Evolutionary conservation across 1,284 basidiomycete species (phyloP).

Genomic region (Butyriboletus appendiculatus): DNA sequence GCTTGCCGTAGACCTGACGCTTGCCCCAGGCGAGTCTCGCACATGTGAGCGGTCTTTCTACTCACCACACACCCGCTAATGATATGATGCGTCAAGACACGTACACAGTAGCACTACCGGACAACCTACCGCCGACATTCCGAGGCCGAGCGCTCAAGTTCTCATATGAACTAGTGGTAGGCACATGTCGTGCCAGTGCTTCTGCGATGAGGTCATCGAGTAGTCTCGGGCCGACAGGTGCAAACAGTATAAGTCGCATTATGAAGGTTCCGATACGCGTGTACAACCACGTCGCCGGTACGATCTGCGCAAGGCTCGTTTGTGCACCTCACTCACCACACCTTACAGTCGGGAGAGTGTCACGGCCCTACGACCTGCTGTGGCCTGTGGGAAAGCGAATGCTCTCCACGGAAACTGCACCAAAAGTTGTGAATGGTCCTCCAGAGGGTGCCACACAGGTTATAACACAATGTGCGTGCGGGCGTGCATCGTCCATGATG

Average conservation of each 20-base stretch:
- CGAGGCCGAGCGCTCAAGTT: constrained; percentile 83
- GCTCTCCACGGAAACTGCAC: constrained; percentile 18
- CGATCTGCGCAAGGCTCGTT: constrained; percentile 23
- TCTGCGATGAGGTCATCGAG: constrained; percentile 25
- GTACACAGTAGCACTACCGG: constrained; percentile 75
- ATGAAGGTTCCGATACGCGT: constrained; percentile 89
- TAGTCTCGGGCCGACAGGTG: constrained; percentile 38
- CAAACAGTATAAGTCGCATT: constrained; percentile 67
- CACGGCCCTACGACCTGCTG: constrained; percentile 64
- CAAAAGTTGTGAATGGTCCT: constrained; percentile 24
- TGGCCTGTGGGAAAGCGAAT: constrained; percentile 58
- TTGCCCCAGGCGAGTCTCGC: constrained; percentile 79
- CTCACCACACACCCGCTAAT: neutral
- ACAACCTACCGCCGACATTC: constrained; percentile 87
- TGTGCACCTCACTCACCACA: neutral
- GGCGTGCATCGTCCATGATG: neutral
- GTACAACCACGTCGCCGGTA: constrained; percentile 82
- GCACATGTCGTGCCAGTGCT: constrained; percentile 70
- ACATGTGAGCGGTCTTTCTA: constrained; percentile 59
- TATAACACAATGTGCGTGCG: constrained; percentile 15
- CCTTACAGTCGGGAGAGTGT: constrained; percentile 50
- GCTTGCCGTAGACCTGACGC: constrained; percentile 78
- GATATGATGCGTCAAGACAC: constrained; percentile 53
- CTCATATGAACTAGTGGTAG: constrained; percentile 86
- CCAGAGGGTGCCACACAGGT: constrained; percentile 1